Evolutionary conservation across 2,329 filamentous ascomycete species (phyloP).

Genomic region (Arthrobotrys iridis): DNA sequence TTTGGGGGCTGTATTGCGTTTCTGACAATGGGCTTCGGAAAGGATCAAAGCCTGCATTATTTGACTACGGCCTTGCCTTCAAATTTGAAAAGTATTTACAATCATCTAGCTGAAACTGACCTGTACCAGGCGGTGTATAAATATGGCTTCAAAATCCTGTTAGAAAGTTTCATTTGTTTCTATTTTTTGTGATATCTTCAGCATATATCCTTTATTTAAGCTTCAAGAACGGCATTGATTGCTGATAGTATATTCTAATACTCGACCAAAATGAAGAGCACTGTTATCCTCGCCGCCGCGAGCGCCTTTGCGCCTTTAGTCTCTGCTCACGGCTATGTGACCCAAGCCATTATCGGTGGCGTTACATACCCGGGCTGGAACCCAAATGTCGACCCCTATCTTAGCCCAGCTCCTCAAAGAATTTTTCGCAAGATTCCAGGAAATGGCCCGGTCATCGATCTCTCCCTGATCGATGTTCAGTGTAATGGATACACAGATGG

Average conservation of each 20-base stretch:
- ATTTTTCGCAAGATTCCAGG: constrained; percentile 70
- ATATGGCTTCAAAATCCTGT: not conserved
- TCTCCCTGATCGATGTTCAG: constrained; percentile 68
- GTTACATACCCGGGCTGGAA: constrained; percentile 61
- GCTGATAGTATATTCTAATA: not conserved
- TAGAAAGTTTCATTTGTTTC: constrained; percentile 34
- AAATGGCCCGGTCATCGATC: constrained; percentile 69
- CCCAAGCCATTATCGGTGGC: constrained; percentile 64
- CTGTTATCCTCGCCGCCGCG: constrained; percentile 25
- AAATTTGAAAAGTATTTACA: not conserved
- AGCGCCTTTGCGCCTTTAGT: constrained; percentile 53
- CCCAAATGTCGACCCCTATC: constrained; percentile 65
- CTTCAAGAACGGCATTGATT: not conserved
- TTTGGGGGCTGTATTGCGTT: not conserved
- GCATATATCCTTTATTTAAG: not conserved
- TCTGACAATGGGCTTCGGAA: not conserved
- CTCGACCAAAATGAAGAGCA: constrained; percentile 35
- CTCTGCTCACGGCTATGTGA: constrained; percentile 65
- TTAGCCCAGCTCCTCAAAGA: constrained; percentile 62
- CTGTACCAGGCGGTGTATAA: not conserved
- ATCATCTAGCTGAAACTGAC: not conserved
- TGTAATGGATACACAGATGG: constrained; percentile 64
- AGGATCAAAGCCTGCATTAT: not conserved
- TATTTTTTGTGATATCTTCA: constrained; percentile 8
- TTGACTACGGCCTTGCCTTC: not conserved